Percentiles rank a stretch among this genome's conserved stretches.
These are phyloP conservation scores for Termitomyces sp. DNA, from an alignment of 768 basidiomycete genomes.

Conservation along the genomic window DNA sequence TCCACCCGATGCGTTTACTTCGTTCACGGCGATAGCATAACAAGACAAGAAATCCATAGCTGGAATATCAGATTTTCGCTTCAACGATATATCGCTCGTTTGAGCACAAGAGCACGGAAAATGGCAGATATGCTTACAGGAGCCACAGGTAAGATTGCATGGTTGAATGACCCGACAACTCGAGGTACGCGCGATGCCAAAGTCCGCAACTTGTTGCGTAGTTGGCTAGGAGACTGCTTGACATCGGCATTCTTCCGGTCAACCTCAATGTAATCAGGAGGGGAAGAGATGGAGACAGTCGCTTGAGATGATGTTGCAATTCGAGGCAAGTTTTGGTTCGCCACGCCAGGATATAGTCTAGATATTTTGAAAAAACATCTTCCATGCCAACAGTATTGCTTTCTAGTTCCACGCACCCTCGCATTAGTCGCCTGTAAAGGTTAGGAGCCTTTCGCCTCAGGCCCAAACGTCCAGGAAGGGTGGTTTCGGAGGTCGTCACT, in stretches of 20 bases:
- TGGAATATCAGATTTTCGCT: conserved; percentile 86
- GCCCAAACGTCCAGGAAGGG: conserved; percentile 82
- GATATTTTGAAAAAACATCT: conserved; percentile 22
- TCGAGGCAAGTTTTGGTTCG: conserved; percentile 26
- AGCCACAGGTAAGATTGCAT: conserved; percentile 76
- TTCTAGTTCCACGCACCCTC: conserved; percentile 48
- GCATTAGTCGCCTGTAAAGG: conserved; percentile 87
- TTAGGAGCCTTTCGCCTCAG: conserved; percentile 83
- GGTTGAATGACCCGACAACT: conserved; percentile 77
- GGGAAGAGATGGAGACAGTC: conserved; percentile 18
- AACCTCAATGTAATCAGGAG: conserved; percentile 14
- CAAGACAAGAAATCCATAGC: conserved; percentile 92
- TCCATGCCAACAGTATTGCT: not conserved
- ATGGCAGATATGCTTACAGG: conserved; percentile 48
- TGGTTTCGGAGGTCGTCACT: conserved; percentile 72
- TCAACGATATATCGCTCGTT: not conserved
- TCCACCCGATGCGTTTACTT: conserved; percentile 91
- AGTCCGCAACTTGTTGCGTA: conserved; percentile 3
- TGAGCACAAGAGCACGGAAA: not conserved
- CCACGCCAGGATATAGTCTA: conserved; percentile 42
- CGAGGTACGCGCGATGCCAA: conserved; percentile 27
- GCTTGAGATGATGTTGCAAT: conserved; percentile 26
- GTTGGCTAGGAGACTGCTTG: conserved; percentile 1
- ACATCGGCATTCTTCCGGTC: conserved; percentile 6
- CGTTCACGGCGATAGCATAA: conserved; percentile 94